Evolutionary conservation across 805 yeast species (phyloP).

Genomic region (Lachancea lanzarotensis): DNA sequence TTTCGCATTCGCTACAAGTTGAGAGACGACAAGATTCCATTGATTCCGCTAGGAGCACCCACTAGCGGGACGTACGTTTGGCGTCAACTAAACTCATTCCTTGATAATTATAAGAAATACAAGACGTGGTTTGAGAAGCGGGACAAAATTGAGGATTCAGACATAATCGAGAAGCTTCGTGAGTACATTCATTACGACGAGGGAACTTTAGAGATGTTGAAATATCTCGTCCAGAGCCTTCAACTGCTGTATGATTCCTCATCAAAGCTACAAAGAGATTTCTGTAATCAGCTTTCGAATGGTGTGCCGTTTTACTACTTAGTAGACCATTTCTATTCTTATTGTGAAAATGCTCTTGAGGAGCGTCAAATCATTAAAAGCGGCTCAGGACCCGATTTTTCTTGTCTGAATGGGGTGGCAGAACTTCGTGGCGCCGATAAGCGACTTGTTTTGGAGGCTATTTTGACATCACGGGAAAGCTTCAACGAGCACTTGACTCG

Average conservation of each 20-base stretch:
- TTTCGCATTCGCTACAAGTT: not conserved
- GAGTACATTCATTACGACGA: conserved; percentile 1
- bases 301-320: conserved; percentile 4
- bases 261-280: conserved; percentile 1
- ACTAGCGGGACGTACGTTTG: conserved; percentile 6
- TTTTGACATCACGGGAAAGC: not conserved
- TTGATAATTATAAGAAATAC: not conserved
- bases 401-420: conserved; percentile 6
- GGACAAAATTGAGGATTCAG: not conserved
- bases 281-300: conserved; percentile 2
- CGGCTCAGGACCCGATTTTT: conserved; percentile 5
- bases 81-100: conserved; percentile 7
- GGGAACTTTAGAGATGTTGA: not conserved
- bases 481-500: conserved; percentile 4
- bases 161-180: not conserved
- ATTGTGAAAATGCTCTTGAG: conserved; percentile 1
- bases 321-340: conserved; percentile 4
- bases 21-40: not conserved
- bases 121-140: not conserved
- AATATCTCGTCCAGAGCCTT: conserved; percentile 4
- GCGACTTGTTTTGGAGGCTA: conserved; percentile 8
- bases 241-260: conserved; percentile 1
- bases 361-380: conserved; percentile 1
- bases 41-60: conserved; percentile 5
- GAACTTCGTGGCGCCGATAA: conserved; percentile 2